Base-by-base conservation (phyloP, 768 basidiomycete genomes). In the Leccinum uliginosum region DNA sequence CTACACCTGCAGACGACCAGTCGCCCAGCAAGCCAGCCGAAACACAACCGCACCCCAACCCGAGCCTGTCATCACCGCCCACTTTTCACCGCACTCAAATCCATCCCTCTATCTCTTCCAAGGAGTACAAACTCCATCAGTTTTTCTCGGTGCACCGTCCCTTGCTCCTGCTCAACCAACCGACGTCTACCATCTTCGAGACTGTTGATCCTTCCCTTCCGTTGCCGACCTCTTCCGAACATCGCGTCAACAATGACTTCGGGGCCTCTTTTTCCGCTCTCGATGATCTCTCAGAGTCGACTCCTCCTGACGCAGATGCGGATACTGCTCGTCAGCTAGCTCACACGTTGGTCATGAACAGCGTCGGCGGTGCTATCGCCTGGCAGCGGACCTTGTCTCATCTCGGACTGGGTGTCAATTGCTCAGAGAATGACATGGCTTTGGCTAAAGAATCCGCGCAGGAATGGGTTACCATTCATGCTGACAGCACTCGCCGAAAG, bases 401-500 rank as follows among this genome's bases (percentile, higher is more conserved):
- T 50, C 76, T 94, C 7, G 91, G 90, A 27, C 65, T 90, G 40
- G 80, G 80, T 62, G 73, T 79, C 30, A 74, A 77, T 46, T 70
- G 73, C 62, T 79, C 79, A n/a, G 76, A 76, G 43, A 76, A 78
- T 44, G 77, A 80, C 55, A 76, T 81, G 45, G 75, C 76, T 54
- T 73, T 79, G 68, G 80, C 80, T 52, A 78, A 80, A 56, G 76
- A 82, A 62, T 73, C 78, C 62, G 80, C 83, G 15, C 79, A 78
- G 68, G 82, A 83, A 57, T 86, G 80, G 80, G 79, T 83, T 61
- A 80, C 82, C 45, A 79, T 90, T 15, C 72, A 84, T 69, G 77
- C 90, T 74, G 91, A 93, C 64, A 92, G 91, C 63, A 84, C 83
- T 27, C 89, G 86, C 78, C 82, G 91, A 71, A 93, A 93, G 79